Percentiles rank a stretch among this genome's conserved stretches.
phyloP scores from a whole-genome alignment of 164 flowering plant species.

The Vitis riparia region DNA sequence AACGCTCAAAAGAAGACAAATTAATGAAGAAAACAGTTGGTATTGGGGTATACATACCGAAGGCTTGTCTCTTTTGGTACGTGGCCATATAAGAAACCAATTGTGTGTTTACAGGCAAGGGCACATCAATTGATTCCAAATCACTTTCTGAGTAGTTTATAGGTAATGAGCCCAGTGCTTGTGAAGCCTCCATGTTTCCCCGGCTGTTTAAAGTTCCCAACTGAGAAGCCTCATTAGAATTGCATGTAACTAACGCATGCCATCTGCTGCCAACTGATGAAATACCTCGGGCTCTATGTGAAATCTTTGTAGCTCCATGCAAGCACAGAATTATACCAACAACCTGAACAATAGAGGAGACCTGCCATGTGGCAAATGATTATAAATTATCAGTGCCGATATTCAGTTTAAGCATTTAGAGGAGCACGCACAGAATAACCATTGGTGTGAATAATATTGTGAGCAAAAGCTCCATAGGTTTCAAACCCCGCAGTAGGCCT shows the following conservation, averaged over 20 bases:
- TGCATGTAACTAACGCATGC: constrained; percentile 62
- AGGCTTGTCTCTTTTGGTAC: constrained; percentile 29
- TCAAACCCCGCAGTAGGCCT: too few relatives aligned
- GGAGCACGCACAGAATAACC: too few relatives aligned
- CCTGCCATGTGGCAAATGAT: constrained; percentile 33
- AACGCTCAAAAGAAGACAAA: background rate
- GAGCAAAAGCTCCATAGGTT: too few relatives aligned
- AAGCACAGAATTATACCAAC: constrained; percentile 60
- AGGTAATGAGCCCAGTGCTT: constrained; percentile 3
- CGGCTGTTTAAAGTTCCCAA: constrained; percentile 23
- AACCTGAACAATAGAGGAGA: constrained; percentile 60
- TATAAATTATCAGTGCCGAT: background rate
- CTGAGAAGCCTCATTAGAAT: constrained; percentile 34
- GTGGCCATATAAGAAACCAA: constrained; percentile 18
- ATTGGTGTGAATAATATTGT: too few relatives aligned
- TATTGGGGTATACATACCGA: constrained; percentile 13
- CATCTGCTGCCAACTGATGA: constrained; percentile 63
- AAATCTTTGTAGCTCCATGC: constrained; percentile 62
- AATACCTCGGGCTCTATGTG: constrained; percentile 69
- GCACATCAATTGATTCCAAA: constrained; percentile 22
- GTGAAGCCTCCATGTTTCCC: constrained; percentile 21
- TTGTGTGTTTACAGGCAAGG: constrained; percentile 20
- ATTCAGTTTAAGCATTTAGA: too few relatives aligned
- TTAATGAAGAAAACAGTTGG: background rate
- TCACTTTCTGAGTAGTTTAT: constrained; percentile 26